Evolutionary conservation across 495 filamentous ascomycete genomes (phyloP).

Genomic region (Melanomma pulvis-pyrius): DNA sequence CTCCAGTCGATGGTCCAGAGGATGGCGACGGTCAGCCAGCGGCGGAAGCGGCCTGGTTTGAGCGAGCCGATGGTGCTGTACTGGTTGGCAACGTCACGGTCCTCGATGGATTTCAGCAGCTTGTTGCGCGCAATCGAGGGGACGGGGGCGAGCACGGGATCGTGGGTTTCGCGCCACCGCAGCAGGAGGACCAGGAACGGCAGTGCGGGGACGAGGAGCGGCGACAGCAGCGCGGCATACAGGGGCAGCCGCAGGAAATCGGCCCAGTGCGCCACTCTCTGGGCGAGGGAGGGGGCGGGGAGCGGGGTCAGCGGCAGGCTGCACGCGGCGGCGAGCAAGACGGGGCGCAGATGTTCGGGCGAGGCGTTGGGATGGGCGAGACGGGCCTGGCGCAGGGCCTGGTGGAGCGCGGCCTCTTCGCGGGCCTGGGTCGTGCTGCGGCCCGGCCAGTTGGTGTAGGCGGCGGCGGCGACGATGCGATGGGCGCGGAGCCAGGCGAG

Average conservation of each 20-base stretch:
- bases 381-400: conserved; percentile 19
- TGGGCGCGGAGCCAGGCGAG: conserved; percentile 21
- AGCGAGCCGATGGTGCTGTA: conserved; percentile 21
- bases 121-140: conserved; percentile 17
- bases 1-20: conserved; percentile 20
- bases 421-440: conserved; percentile 20
- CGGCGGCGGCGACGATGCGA: conserved; percentile 9
- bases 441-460: conserved; percentile 22
- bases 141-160: conserved; percentile 19
- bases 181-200: conserved; percentile 14
- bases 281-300: conserved; percentile 14
- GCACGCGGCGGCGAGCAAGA: conserved; percentile 22
- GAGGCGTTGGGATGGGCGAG: conserved; percentile 19
- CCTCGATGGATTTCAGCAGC: conserved; percentile 13
- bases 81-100: conserved; percentile 17
- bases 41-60: conserved; percentile 19
- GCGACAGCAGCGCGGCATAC: conserved; percentile 13
- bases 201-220: conserved; percentile 14
- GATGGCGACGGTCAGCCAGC: conserved; percentile 13
- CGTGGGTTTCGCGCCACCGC: conserved; percentile 20
- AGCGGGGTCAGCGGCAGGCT: conserved; percentile 12
- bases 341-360: conserved; percentile 12
- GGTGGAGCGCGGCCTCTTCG: conserved; percentile 22
- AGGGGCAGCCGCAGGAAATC: conserved; percentile 16
- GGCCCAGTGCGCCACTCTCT: conserved; percentile 13